Evolutionary conservation across 768 basidiomycete genomes (phyloP), one percentile per base, ranked within the genome.

Genomic region (Termitomyces sp.): DNA sequence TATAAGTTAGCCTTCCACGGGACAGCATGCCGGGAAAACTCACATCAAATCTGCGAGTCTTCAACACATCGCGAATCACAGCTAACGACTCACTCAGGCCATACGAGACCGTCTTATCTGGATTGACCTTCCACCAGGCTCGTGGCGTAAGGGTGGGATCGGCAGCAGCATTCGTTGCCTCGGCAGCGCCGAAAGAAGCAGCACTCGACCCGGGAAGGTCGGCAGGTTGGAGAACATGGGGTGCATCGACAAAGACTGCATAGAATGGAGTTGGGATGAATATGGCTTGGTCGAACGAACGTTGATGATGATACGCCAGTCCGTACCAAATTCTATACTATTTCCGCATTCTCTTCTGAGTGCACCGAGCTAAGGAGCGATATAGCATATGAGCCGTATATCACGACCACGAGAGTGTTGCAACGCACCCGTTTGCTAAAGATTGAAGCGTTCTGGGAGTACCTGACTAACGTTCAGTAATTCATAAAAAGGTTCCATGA

Each of bases 221-320:
- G 12, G 75, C 84, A 0, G 89, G 89, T 32, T 81, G 76, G 10
- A 93, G 75, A 42, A 89, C 74, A 46, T 82, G 77, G 1, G 89
- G 89, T 0, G 79, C 91, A 61, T 92, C 87, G 33, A 89, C 65
- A 67, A 91, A 91, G 4, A 92, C 91, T 92, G 61, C 14, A 9
- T 14, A 20, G 10, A 51, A 37, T 12, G 22, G 12, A 14, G 12
- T 27, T 52, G 37, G 3, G 37, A 27, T 27, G 50, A 16, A 37
- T 2, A 34, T 57, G 27, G 44, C 8, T 37, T 36, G 3, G 33
- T 30, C 47, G 44, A 16, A 42, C 47, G 44, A 16, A 42, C 32
- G 14, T 22, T 10, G 34, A 45, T 14, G 26, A 36, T 36, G 34
- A 44, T 20, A 36, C 10, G 34, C 20, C 24, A 34, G 20, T 22